phyloP scores from a whole-genome alignment of 768 basidiomycete species.

The Tulasnella sp. region DNA sequence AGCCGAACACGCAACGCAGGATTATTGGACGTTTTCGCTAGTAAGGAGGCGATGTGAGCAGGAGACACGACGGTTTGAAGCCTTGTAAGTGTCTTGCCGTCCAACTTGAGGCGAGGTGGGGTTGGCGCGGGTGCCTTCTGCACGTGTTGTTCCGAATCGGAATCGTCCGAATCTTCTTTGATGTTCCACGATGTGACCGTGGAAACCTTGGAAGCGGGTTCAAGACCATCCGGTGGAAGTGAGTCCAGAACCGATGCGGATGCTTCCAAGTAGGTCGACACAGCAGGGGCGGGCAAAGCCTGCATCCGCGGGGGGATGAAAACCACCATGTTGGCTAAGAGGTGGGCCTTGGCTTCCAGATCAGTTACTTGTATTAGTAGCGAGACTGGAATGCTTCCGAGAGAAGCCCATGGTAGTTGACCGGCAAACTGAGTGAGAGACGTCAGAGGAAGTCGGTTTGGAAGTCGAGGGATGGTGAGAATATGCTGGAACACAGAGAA shows the following conservation, averaged over 20 bases:
- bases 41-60: constrained; percentile 39
- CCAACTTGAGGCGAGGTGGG: constrained; percentile 47
- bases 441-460: constrained; percentile 62
- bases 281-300: constrained; percentile 43
- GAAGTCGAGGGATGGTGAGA: constrained; percentile 70
- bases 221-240: constrained; percentile 17
- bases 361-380: not conserved
- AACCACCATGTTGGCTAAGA: constrained; percentile 66
- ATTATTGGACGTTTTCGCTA: constrained; percentile 38
- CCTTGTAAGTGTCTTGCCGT: constrained; percentile 59
- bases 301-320: constrained; percentile 63
- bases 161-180: constrained; percentile 14
- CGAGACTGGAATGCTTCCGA: constrained; percentile 36
- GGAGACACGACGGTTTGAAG: constrained; percentile 54
- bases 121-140: constrained; percentile 26
- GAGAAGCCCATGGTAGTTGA: constrained; percentile 52
- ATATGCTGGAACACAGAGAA: constrained; percentile 49
- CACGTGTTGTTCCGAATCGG: not conserved
- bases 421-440: constrained; percentile 63
- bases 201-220: constrained; percentile 8
- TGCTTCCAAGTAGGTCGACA: constrained; percentile 54
- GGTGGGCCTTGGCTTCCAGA: constrained; percentile 40
- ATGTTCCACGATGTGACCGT: not conserved
- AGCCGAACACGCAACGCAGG: constrained; percentile 45
- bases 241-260: constrained; percentile 42